phyloP scores from a whole-genome alignment of 176 grass and related monocot genomes.

The Bromus sterilis region DNA sequence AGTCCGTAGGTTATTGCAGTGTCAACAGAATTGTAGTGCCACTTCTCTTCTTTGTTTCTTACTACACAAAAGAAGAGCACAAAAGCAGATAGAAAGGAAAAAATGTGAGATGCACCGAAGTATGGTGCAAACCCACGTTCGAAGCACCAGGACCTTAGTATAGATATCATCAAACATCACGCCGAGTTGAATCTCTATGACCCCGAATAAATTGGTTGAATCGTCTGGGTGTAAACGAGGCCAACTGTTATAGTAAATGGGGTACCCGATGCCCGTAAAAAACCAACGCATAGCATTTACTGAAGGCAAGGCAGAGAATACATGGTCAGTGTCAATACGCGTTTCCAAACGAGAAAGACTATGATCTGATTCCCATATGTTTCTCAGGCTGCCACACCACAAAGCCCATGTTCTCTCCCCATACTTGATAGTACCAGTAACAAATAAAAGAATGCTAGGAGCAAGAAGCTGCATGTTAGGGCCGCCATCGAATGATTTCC shows the following conservation, averaged over 20 bases:
- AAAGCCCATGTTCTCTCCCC: no score
- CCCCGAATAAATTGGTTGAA: background rate
- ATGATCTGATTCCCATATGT: no score
- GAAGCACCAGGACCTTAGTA: background rate
- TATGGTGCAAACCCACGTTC: background rate
- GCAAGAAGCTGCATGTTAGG: no score
- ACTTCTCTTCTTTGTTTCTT: background rate
- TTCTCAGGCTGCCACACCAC: no score
- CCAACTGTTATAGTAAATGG: background rate
- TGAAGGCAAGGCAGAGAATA: background rate
- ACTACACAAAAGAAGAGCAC: background rate
- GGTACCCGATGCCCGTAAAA: background rate
- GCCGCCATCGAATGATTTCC: no score
- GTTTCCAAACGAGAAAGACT: no score
- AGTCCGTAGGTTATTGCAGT: background rate
- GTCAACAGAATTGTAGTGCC: background rate
- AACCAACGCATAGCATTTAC: rapidly evolving
- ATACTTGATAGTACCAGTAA: no score
- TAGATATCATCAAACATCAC: background rate
- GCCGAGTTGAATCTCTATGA: background rate
- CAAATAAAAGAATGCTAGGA: no score
- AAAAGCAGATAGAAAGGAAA: background rate
- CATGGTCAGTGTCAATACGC: no score
- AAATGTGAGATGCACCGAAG: background rate
- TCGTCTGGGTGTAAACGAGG: background rate